Evolutionary conservation across 176 grass and related monocot genomes (phyloP), one percentile per base, ranked within the genome.

Genomic region (Calamus simplicifolius): DNA sequence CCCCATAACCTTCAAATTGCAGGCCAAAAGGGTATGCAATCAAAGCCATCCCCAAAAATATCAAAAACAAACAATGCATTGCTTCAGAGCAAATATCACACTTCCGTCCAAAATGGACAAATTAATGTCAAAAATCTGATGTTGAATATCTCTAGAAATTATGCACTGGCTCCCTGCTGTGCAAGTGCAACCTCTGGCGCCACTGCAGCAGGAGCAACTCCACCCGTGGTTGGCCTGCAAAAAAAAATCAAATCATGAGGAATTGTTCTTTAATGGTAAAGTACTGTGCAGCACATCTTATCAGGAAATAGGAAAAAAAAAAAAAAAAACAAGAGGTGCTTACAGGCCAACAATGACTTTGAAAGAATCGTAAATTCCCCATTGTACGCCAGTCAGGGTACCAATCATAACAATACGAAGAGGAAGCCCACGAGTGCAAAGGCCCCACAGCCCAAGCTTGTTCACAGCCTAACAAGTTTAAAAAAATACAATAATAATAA

Each of bases 271-370:
- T 4, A 30, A 30, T 30, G 6, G 29, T 23, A 23, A 23, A 23
- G 29, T 30, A 30, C 29, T 30, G 6, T n/a, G n/a, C 29, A 30
- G 29, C 29, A 30, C 6, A 30, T 4, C 29, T 30, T 4, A 30
- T 30, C 29, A 30, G 63, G 3, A 23, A 60, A 68, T 49, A 3
- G 57, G 13, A 8, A 14, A 54, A 17, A 13, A 49, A 21, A 13
- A 18, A 29, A 2, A 0, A 12, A 21, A 27, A 4, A 25, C 14
- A 38, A 63, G 38, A 73, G 14, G 50, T 29, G 83, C 90, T 76
- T 77, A 95, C 90, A 90, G 63, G 58, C 86, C 90, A 72, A 90
- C 86, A 68, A 83, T 81, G 16, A 95, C 77, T 95, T 90, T 87
- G 15, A 90, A 95, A 6, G 83, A 79, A 50, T 90, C 90, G 21